Conservation (phyloP, 352 stramenopile species). For the Phytopythium ostracodes region DNA sequence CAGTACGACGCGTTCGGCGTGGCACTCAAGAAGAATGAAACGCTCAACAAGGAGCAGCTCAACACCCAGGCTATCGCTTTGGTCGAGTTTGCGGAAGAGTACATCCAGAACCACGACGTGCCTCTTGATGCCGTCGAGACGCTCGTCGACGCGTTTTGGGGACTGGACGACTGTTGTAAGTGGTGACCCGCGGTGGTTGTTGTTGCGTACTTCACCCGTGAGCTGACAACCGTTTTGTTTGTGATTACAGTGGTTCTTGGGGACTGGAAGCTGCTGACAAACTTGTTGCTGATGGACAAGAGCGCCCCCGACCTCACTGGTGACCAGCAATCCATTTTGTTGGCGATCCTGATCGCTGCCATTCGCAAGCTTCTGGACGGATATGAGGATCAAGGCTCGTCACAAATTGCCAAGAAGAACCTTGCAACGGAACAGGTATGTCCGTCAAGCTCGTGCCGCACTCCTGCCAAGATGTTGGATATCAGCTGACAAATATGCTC, state of each 20-base stretch:
- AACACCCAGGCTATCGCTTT: constrained; percentile 85
- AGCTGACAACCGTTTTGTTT: constrained; percentile 8
- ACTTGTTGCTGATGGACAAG: constrained; percentile 76
- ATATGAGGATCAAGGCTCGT: constrained; percentile 19
- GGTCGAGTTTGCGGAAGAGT: constrained; percentile 89
- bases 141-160: constrained; percentile 84
- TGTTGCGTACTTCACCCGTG: constrained; percentile 1
- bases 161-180: constrained; percentile 82
- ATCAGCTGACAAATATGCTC: neutral
- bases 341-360: constrained; percentile 64
- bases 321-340: constrained; percentile 76
- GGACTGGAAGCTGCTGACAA: constrained; percentile 73
- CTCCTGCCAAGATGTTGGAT: neutral
- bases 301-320: constrained; percentile 72
- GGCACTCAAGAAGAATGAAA: constrained; percentile 41
- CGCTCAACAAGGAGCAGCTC: constrained; percentile 78
- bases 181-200: constrained; percentile 6
- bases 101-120: constrained; percentile 65
- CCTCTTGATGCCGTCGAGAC: constrained; percentile 58
- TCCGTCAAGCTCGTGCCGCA: neutral
- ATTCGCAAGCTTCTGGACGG: constrained; percentile 54
- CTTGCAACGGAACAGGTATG: constrained; percentile 44
- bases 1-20: constrained; percentile 88
- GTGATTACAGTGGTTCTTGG: constrained; percentile 71
- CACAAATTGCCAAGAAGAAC: constrained; percentile 42